Evolutionary conservation across 2,329 filamentous ascomycete species (phyloP), one percentile per base, ranked within the genome.

Genomic region (Botrytis fabae): DNA sequence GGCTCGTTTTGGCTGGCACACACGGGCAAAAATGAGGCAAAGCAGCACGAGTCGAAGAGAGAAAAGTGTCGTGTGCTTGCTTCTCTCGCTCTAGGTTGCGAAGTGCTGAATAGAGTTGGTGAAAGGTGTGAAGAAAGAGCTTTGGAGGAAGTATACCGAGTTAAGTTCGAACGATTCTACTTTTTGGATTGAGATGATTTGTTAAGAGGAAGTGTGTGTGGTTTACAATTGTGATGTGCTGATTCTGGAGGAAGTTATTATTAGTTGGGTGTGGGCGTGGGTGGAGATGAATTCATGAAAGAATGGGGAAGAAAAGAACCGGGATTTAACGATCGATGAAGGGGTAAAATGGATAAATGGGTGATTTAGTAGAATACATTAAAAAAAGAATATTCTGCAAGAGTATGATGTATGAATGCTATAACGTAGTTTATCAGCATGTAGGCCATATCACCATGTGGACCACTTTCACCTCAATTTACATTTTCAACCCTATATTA

Each of bases 251-350:
- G 32, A n/a, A 38, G 48, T 40, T 63, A 42, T n/a, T 40, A 63
- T 57, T 57, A 40, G n/a, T 44, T 32, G 38, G 35, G 48, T 68
- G 35, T 28, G 38, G 7, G 38, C 38, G 7, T 38, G 35, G 35
- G 48, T 68, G 46, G 64, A 68, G 64, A 42, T 18, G 32, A 38
- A 20, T n/a, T 10, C n/a, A 14, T 28, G 25, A 28, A 44, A 20
- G 14, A 40, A 68, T n/a, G 64, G 14, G 46, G 46, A 68, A 54
- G 35, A 28, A n/a, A 22, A 57, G 8, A 68, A 6, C 63, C 25
- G 46, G 35, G 16, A 18, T 68, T 57, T 57, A 68, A 42, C 48
- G 65, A 68, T 40, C n/a, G 48, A 68, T 68, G 65, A 68, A 68
- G 65, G 48, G 65, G 65, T 68, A 68, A 68, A 68, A 57, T 12